These are phyloP conservation scores for Penicillium corylophilum DNA, from an alignment of 2,329 filamentous ascomycete genomes.

Conservation along the genomic window DNA sequence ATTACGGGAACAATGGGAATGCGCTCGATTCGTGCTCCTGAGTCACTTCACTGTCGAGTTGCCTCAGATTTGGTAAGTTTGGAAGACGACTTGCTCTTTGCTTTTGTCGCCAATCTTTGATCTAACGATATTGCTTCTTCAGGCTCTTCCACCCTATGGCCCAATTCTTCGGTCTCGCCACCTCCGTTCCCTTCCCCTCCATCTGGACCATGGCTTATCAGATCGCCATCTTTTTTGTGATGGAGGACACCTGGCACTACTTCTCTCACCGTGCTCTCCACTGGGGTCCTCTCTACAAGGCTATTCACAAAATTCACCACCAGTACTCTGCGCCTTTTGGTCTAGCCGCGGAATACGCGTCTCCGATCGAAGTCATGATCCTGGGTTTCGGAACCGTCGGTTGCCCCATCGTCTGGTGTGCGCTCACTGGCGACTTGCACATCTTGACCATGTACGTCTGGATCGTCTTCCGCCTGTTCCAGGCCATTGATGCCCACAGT, in stretches of 20 bases:
- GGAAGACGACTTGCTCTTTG: not conserved
- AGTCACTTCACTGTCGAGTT: slow-evolving; percentile 98
- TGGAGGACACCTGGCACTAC: slow-evolving; percentile 99
- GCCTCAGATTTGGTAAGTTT: slow-evolving; percentile 80
- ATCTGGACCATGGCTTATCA: slow-evolving; percentile 85
- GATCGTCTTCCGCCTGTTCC: slow-evolving; percentile 90
- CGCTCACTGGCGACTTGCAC: slow-evolving; percentile 81
- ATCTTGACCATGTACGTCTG: slow-evolving; percentile 97
- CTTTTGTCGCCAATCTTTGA: not conserved
- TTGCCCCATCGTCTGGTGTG: slow-evolving; percentile 78
- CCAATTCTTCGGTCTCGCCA: slow-evolving; percentile 85
- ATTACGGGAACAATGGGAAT: slow-evolving; percentile 90
- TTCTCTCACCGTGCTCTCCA: slow-evolving; percentile 92
- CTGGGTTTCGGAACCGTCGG: slow-evolving; percentile 85
- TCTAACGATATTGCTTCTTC: not conserved
- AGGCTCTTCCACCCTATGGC: slow-evolving; percentile 94
- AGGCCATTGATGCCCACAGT: slow-evolving; percentile 96
- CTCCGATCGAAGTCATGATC: slow-evolving; percentile 94
- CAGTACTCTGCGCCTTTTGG: slow-evolving; percentile 98
- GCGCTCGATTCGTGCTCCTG: slow-evolving; percentile 86
- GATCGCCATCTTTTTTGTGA: slow-evolving; percentile 88
- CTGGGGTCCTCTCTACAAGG: slow-evolving; percentile 92
- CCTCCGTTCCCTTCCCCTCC: slow-evolving; percentile 84
- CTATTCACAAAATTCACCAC: slow-evolving; percentile 98
- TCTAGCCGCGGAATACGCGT: slow-evolving; percentile 94